These are phyloP conservation scores for Hypholoma sublateritium DNA, from an alignment of 768 basidiomycete species.

Conservation along the genomic window DNA sequence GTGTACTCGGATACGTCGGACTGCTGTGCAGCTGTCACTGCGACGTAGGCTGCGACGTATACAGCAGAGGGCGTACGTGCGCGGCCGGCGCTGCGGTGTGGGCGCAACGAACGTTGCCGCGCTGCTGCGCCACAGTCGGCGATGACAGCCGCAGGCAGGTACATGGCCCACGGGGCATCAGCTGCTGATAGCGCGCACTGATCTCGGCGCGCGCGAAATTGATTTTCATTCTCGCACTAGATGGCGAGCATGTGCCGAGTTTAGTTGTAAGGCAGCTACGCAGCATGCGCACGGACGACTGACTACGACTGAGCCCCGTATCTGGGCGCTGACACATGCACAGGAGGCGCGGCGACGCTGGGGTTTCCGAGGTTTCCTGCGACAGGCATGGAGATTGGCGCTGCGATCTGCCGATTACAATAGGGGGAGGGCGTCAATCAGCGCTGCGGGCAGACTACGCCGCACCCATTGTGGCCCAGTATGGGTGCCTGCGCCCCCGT, in stretches of 20 bases:
- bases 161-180: neutral
- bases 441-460: neutral
- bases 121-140: no score
- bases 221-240: no score
- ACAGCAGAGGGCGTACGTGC: no score
- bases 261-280: no score
- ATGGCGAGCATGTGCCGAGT: constrained; percentile 3
- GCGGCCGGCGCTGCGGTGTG: neutral
- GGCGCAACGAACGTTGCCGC: no score
- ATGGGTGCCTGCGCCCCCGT: neutral
- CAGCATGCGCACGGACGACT: no score
- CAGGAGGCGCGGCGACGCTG: neutral
- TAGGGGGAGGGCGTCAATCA: neutral
- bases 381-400: constrained; percentile 1
- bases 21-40: no score
- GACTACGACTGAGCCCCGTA: no score
- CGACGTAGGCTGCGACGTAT: no score
- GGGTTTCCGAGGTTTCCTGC: neutral
- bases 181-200: neutral
- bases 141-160: neutral
- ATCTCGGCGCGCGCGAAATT: neutral
- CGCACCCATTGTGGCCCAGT: neutral
- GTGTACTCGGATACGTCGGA: no score
- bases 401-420: neutral
- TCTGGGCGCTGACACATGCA: neutral